Conservation (phyloP, 208 protist genomes). For the Phytomonas serpens region DNA sequence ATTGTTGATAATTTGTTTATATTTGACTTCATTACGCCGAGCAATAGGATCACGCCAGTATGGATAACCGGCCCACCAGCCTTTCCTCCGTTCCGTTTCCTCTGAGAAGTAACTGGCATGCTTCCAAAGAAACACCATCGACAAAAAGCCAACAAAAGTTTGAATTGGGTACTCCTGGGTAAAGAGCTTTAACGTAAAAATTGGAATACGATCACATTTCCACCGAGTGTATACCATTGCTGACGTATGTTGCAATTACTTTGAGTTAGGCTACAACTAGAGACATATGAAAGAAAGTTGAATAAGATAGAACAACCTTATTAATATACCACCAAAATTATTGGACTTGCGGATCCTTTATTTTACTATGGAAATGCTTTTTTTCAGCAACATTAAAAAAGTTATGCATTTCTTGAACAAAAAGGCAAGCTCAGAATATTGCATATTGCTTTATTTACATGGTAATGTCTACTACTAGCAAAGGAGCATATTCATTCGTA, state of each 20-base stretch:
- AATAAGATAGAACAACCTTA: conserved; percentile 2
- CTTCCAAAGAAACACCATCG: conserved; percentile 79
- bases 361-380: neutral
- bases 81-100: conserved; percentile 84
- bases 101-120: conserved; percentile 81
- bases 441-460: neutral
- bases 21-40: conserved; percentile 78
- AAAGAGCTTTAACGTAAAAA: conserved; percentile 84
- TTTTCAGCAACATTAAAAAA: neutral
- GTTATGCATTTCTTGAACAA: neutral
- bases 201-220: conserved; percentile 86
- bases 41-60: conserved; percentile 91
- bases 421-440: neutral
- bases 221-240: conserved; percentile 90
- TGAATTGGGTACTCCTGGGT: conserved; percentile 80
- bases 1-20: conserved; percentile 81
- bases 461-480: neutral
- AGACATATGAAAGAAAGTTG: neutral
- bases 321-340: neutral
- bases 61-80: conserved; percentile 85
- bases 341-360: neutral
- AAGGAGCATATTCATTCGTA: neutral
- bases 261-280: conserved; percentile 1
- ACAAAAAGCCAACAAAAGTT: conserved; percentile 42
- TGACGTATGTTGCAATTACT: neutral